These are phyloP conservation scores for Mitragyna speciosa DNA, from an alignment of 257 asterid species.

Conservation along the genomic window DNA sequence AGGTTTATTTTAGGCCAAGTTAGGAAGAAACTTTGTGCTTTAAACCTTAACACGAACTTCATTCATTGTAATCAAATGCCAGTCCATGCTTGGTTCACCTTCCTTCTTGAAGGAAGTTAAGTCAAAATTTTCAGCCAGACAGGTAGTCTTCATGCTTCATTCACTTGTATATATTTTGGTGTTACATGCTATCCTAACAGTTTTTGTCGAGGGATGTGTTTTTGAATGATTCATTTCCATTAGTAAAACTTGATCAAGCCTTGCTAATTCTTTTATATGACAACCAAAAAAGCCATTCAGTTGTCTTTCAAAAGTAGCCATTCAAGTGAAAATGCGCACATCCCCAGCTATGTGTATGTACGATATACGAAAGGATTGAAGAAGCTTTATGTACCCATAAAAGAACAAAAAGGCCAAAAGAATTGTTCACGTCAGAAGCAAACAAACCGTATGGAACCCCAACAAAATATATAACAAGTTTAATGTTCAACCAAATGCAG, in stretches of 20 bases:
- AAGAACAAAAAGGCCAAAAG: too few relatives aligned
- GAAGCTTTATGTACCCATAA: too few relatives aligned
- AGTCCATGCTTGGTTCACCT: not conserved
- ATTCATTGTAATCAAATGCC: not conserved
- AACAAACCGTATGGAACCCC: too few relatives aligned
- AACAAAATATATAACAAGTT: too few relatives aligned
- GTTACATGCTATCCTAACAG: not conserved
- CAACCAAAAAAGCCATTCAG: too few relatives aligned
- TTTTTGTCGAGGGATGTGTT: not conserved
- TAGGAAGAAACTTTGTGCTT: not conserved
- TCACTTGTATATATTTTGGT: not conserved
- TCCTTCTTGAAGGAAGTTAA: not conserved
- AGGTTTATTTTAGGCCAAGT: too few relatives aligned
- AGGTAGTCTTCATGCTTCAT: not conserved
- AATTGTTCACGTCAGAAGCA: too few relatives aligned
- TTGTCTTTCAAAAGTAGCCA: too few relatives aligned
- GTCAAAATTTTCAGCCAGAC: not conserved
- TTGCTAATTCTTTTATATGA: not conserved
- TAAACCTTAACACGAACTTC: not conserved
- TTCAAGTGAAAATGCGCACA: too few relatives aligned
- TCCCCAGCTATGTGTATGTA: too few relatives aligned
- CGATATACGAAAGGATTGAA: too few relatives aligned
- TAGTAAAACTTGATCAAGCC: not conserved
- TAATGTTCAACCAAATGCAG: too few relatives aligned
- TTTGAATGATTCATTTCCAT: not conserved